Evolutionary conservation across 2,329 filamentous ascomycete species (phyloP).

Genomic region (Colletotrichum karsti): DNA sequence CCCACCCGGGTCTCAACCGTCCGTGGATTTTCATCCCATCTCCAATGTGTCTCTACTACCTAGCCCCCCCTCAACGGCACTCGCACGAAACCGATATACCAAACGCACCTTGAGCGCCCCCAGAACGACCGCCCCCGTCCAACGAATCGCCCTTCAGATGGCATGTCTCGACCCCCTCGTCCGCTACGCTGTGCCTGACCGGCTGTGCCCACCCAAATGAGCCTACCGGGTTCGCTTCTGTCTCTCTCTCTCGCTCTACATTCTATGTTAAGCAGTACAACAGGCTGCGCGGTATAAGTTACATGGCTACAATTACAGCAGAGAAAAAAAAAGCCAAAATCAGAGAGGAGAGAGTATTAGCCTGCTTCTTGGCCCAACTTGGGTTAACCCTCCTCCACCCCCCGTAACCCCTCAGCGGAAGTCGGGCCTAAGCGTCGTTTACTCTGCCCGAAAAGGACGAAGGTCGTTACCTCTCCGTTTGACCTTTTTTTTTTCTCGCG

Average conservation of each 20-base stretch:
- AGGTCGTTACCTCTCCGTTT: not conserved
- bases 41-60: not conserved
- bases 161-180: constrained; percentile 17
- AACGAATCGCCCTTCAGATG: constrained; percentile 29
- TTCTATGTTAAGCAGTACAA: constrained; percentile 3
- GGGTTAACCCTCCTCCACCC: not conserved
- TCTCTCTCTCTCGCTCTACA: not conserved
- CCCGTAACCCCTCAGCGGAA: not conserved
- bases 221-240: not conserved
- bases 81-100: constrained; percentile 28
- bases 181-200: constrained; percentile 2
- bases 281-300: not conserved
- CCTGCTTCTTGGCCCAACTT: not conserved
- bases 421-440: constrained; percentile 12
- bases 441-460: not conserved
- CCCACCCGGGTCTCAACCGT: not conserved
- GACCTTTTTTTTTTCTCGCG: not conserved
- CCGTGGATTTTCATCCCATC: constrained; percentile 24
- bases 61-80: constrained; percentile 6
- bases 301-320: not conserved
- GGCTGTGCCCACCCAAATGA: not conserved
- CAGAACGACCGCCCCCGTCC: not conserved
- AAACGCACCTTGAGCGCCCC: constrained; percentile 15
- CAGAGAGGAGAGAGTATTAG: not conserved
- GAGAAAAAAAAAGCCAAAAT: constrained; percentile 1